Evolutionary conservation across 805 yeast genomes (phyloP).

Genomic region (Spathaspora arborariae): DNA sequence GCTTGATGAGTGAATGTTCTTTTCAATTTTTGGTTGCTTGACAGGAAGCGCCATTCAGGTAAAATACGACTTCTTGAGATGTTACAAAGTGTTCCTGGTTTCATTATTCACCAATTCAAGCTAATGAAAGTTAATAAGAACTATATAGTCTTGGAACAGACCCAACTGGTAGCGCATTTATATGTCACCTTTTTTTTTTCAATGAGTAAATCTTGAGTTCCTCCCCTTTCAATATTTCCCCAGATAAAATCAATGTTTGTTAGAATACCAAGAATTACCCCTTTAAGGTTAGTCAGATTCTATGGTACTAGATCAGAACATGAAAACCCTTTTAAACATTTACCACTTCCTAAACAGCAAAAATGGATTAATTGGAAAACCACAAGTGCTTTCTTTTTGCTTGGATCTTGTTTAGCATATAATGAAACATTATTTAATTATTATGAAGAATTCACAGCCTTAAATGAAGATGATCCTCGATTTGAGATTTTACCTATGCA

Average conservation of each 20-base stretch:
- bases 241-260: neutral
- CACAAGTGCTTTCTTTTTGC: conserved; percentile 14
- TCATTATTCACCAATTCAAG: too few relatives aligned
- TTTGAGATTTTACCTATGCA: conserved; percentile 25
- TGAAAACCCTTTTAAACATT: conserved; percentile 31
- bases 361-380: conserved; percentile 30
- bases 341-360: conserved; percentile 18
- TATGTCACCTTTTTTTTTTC: neutral
- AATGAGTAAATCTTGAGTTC: too few relatives aligned
- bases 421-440: conserved; percentile 23
- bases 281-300: conserved; percentile 2
- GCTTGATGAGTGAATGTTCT: too few relatives aligned
- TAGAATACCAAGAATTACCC: neutral
- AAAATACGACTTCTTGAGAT: too few relatives aligned
- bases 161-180: too few relatives aligned
- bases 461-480: conserved; percentile 13
- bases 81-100: too few relatives aligned
- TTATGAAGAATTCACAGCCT: conserved; percentile 20
- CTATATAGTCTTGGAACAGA: too few relatives aligned
- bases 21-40: too few relatives aligned
- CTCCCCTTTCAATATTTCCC: too few relatives aligned
- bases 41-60: too few relatives aligned
- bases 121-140: too few relatives aligned
- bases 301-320: conserved; percentile 24
- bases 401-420: conserved; percentile 23